Evolutionary conservation across 176 grass and related monocot species (phyloP).

Genomic region (Oryza meyeriana): DNA sequence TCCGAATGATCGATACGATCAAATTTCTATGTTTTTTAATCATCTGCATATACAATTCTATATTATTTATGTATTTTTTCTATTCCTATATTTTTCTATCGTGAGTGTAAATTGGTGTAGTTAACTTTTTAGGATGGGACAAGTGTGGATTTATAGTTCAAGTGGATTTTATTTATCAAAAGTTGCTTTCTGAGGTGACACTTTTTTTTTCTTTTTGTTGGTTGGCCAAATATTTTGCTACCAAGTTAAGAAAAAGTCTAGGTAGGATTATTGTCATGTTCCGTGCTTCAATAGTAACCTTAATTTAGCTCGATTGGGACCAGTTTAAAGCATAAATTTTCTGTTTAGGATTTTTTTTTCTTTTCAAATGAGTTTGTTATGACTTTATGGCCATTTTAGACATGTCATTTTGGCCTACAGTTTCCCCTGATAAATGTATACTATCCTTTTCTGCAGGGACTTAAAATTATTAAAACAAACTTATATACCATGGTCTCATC

Average conservation of each 20-base stretch:
- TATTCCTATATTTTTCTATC: too few species aligned
- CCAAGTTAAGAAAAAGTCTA: not conserved
- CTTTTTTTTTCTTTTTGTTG: not conserved
- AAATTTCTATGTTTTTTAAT: too few species aligned
- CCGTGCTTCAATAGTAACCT: not conserved
- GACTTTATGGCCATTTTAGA: not conserved
- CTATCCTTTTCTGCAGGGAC: not conserved
- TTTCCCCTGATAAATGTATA: not conserved
- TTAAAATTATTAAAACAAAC: not conserved
- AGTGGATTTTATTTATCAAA: conserved; percentile 4
- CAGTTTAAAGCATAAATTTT: not conserved
- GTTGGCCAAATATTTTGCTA: not conserved
- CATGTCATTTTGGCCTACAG: not conserved
- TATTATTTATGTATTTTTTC: too few species aligned
- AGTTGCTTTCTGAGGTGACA: not conserved
- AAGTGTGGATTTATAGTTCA: not conserved
- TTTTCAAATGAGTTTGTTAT: not conserved
- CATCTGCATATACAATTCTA: too few species aligned
- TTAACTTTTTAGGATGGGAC: not conserved
- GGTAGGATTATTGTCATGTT: not conserved
- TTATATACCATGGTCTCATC: not conserved
- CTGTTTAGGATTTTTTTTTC: not conserved
- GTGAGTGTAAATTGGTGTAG: not conserved
- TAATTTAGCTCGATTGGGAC: not conserved
- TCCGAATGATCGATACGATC: too few species aligned